These are phyloP conservation scores for Fusarium pseudonygamai DNA, from an alignment of 2,329 filamentous ascomycete species.

Conservation along the genomic window DNA sequence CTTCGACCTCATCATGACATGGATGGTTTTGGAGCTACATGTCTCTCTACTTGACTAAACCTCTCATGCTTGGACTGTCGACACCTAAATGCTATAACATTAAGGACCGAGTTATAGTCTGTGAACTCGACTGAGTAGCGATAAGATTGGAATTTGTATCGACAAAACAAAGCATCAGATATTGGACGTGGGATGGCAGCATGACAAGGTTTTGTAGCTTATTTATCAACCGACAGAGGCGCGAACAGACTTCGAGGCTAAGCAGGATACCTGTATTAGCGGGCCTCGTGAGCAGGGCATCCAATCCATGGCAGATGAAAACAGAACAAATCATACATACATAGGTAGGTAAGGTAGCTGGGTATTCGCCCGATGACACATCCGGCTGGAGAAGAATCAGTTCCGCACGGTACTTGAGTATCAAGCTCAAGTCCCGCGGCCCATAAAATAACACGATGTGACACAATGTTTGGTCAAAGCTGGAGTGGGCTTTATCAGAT, in stretches of 20 bases:
- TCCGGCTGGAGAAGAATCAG: neutral
- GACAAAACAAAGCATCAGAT: neutral
- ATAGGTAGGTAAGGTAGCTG: neutral
- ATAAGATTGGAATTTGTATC: neutral
- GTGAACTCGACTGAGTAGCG: neutral
- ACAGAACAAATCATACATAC: neutral
- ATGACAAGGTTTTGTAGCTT: neutral
- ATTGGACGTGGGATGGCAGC: neutral
- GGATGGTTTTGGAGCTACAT: neutral
- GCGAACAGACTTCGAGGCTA: neutral
- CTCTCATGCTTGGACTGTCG: neutral
- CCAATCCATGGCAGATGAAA: neutral
- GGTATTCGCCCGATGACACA: neutral
- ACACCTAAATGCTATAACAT: neutral
- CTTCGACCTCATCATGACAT: neutral
- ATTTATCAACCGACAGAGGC: neutral
- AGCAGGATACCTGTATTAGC: neutral
- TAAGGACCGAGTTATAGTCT: neutral
- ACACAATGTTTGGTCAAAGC: conserved; percentile 4
- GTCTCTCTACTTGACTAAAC: neutral
- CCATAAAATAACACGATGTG: conserved; percentile 17
- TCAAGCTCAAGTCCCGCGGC: neutral
- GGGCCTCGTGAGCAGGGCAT: neutral
- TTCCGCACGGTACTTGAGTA: neutral
- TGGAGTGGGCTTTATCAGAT: conserved; percentile 11